Base-by-base conservation (phyloP, 805 yeast species). In the Brettanomyces bruxellensis region DNA sequence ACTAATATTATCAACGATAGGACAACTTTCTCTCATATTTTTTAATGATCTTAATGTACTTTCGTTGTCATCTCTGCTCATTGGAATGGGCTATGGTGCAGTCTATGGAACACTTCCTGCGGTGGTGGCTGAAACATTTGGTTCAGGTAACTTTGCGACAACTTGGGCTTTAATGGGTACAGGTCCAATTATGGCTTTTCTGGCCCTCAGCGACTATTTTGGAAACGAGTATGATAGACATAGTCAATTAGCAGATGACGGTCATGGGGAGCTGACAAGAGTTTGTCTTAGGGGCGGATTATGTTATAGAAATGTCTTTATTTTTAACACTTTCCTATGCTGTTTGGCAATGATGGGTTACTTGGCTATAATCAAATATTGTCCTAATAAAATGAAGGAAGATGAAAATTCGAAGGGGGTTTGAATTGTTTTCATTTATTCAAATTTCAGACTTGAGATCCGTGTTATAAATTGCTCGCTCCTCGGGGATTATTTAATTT, bases 71-170 rank as follows among this genome's bases (percentile, higher is more conserved):
- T 81, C 89, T 0, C 64, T 72, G 3, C 56, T 80, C 4, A 70
- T 78, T 45, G 93, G 93, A 0, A 66, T 71, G 32, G 73, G 86
- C 22, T 85, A 82, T 63, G 95, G 95, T 0, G 68, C 83, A 25
- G 62, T 78, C 3, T 83, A 81, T 64, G 91, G 91, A 0, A 76
- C 83, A 0, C 81, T 80, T 58, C 95, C 95, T 3, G 83, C 90
- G 1, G 71, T 83, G 3, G 71, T 83, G 28, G 89, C 89, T 0
- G 95, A 85, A 51, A 66, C 70, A 12, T 83, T 83, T 64, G 90
- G 90, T 2, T 73, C 86, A 0, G 69, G 65, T 5, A 73, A 79
- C 0, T 85, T 83, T 59, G 79, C 88, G 23, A 82, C 90, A 0
- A 71, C 82, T 1, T 85, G 93, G 91, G 88, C 91, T 0, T 64